Percentiles rank a stretch among this genome's conserved stretches.
phyloP scores from a whole-genome alignment of 371 early-diverging fungal species.

The Cokeromyces recurvatus region DNA sequence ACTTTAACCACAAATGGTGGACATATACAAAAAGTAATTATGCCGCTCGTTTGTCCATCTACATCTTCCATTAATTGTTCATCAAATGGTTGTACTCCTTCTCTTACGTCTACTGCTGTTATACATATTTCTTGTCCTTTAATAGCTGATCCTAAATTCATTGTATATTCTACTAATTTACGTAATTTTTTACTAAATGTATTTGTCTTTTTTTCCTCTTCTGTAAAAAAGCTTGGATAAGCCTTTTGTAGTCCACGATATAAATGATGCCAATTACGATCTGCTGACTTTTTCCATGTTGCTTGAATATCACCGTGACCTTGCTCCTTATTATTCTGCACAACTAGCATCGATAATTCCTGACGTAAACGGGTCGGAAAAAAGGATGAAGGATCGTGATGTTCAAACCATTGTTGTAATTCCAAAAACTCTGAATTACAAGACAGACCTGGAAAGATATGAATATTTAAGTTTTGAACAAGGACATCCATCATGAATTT shows the following conservation, averaged over 20 bases:
- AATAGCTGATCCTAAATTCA: slow-evolving; percentile 35
- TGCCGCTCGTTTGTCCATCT: slow-evolving; percentile 30
- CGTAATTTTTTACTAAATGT: slow-evolving; percentile 29
- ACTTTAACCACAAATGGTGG: slow-evolving; percentile 41
- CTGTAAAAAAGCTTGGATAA: slow-evolving; percentile 27
- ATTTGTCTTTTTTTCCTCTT: slow-evolving; percentile 16
- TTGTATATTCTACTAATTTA: slow-evolving; percentile 28
- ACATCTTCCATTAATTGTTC: slow-evolving; percentile 33
- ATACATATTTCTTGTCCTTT: slow-evolving; percentile 45
- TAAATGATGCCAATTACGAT: slow-evolving; percentile 31
- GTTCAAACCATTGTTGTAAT: slow-evolving; percentile 23
- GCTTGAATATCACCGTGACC: slow-evolving; percentile 5
- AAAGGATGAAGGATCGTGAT: slow-evolving; percentile 7
- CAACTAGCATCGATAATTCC: slow-evolving; percentile 25
- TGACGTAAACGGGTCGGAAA: slow-evolving; percentile 34
- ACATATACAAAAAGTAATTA: slow-evolving; percentile 40
- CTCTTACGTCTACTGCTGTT: slow-evolving; percentile 29
- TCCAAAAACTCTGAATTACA: slow-evolving; percentile 11
- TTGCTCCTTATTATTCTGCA: not conserved
- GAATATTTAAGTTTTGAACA: slow-evolving; percentile 36
- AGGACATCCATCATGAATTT: slow-evolving; percentile 51
- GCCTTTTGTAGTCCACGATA: slow-evolving; percentile 37
- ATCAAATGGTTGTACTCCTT: slow-evolving; percentile 34
- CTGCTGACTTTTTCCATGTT: slow-evolving; percentile 7
- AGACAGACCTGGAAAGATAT: slow-evolving; percentile 25